phyloP scores from a whole-genome alignment of 2,329 filamentous ascomycete species.

The Thermoascus crustaceus region DNA sequence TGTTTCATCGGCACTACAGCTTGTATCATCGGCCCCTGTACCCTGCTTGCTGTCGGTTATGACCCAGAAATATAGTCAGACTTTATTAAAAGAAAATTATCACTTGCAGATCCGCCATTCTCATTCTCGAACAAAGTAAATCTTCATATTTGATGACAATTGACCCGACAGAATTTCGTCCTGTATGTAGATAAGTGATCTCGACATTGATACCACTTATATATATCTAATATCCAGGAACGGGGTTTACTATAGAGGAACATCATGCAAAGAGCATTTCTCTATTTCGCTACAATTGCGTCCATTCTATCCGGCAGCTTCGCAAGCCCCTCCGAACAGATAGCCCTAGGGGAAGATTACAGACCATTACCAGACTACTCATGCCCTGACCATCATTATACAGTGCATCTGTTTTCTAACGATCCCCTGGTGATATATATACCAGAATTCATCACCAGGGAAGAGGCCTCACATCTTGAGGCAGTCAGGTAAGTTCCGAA shows the following conservation, averaged over 20 bases:
- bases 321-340: background rate
- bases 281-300: background rate
- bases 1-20: background rate
- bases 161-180: no score
- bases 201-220: no score
- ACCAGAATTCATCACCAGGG: slow-evolving; percentile 42
- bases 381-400: slow-evolving; percentile 1
- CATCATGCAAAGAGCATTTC: background rate
- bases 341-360: background rate
- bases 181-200: no score
- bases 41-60: background rate
- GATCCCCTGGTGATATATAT: slow-evolving; percentile 49
- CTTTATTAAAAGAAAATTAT: background rate
- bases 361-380: background rate
- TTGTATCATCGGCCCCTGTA: background rate
- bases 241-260: background rate
- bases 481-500: slow-evolving; percentile 42
- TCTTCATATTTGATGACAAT: no score
- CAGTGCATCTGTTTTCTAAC: slow-evolving; percentile 22
- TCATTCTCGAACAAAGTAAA: no score
- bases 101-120: no score
- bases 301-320: background rate
- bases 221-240: no score
- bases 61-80: background rate
- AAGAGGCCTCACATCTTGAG: slow-evolving; percentile 42